Evolutionary conservation across 2,329 filamentous ascomycete species (phyloP), one percentile per base, ranked within the genome.

Genomic region (Tricladium varicosporioides): DNA sequence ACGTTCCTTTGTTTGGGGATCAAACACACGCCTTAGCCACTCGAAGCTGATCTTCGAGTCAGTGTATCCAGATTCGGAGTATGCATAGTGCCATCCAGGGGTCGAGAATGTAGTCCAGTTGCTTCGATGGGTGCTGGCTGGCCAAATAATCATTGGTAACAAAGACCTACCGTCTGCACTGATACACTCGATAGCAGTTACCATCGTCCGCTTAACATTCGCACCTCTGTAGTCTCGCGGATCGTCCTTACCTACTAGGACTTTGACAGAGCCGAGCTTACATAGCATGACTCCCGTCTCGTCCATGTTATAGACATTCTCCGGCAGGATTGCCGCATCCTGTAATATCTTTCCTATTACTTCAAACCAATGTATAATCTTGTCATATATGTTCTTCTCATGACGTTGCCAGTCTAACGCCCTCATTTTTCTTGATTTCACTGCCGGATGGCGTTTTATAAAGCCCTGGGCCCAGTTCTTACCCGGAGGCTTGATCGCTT

Each of bases 31-130:
- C 51, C 53, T 68, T 5, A 72, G 57, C 71, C 64, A 73, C 54
- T 72, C 56, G 14, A 72, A 60, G 59, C 67, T 72, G 31, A 72
- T 71, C 19, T 68, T 60, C 5, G 64, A 70, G 55, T 72, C 58
- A 40, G 59, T 66, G 36, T 66, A 65, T 51, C 65, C 63, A 51
- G 44, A 57, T 48, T 63, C 48, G 15, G 63, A 66, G 44, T 40
- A 62, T 14, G 59, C 58, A 53, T 61, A 67, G 14, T 67, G 60
- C 68, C 63, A 70, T 47, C 61, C 61, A 14, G 67, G 63, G 15
- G 67, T 69, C 15, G 57, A 52, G 53, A 58, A 64, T 7, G 59
- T 60, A 19, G 62, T 64, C n/a, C n/a, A n/a, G n/a, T n/a, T n/a
- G n/a, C n/a, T n/a, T n/a, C n/a, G n/a, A n/a, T n/a, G n/a, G n/a